Evolutionary conservation across 2,329 filamentous ascomycete species (phyloP).

Genomic region (Karstenula rhodostoma): DNA sequence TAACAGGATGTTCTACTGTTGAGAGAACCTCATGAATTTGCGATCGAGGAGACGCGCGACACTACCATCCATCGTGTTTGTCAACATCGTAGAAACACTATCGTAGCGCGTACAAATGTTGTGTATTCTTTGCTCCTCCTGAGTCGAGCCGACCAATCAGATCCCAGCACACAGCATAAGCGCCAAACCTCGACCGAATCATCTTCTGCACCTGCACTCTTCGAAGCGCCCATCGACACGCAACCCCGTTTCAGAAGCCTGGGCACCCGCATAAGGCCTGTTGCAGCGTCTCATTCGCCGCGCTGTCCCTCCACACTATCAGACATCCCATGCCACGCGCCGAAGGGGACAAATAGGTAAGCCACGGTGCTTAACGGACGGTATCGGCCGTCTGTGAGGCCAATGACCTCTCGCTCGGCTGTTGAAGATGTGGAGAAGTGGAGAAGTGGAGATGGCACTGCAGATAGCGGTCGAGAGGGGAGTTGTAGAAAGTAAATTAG

Average conservation of each 20-base stretch:
- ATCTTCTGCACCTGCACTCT: slow-evolving; percentile 25
- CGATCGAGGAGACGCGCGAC: not conserved
- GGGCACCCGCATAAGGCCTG: slow-evolving; percentile 27
- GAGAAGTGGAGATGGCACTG: slow-evolving; percentile 20
- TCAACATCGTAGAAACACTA: not conserved
- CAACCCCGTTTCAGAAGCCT: slow-evolving; percentile 33
- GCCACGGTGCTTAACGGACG: slow-evolving; percentile 32
- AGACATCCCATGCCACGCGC: slow-evolving; percentile 13
- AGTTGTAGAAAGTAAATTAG: slow-evolving; percentile 10
- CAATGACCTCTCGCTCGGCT: slow-evolving; percentile 15
- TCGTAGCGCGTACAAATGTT: slow-evolving; percentile 3
- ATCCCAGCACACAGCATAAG: slow-evolving; percentile 24
- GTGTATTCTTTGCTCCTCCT: not conserved
- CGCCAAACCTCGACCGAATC: slow-evolving; percentile 39
- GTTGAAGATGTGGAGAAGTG: slow-evolving; percentile 8
- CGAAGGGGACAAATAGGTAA: slow-evolving; percentile 19
- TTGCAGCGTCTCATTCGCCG: slow-evolving; percentile 27
- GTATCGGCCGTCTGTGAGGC: slow-evolving; percentile 18
- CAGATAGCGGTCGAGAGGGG: not conserved
- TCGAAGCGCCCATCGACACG: slow-evolving; percentile 37
- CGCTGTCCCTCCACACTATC: slow-evolving; percentile 6
- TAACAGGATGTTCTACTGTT: not conserved
- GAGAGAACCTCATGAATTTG: not conserved
- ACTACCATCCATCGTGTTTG: not conserved
- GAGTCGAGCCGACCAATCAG: slow-evolving; percentile 12